Evolutionary conservation across 179 eudicot species (phyloP).

Genomic region (Kewa caespitosa): DNA sequence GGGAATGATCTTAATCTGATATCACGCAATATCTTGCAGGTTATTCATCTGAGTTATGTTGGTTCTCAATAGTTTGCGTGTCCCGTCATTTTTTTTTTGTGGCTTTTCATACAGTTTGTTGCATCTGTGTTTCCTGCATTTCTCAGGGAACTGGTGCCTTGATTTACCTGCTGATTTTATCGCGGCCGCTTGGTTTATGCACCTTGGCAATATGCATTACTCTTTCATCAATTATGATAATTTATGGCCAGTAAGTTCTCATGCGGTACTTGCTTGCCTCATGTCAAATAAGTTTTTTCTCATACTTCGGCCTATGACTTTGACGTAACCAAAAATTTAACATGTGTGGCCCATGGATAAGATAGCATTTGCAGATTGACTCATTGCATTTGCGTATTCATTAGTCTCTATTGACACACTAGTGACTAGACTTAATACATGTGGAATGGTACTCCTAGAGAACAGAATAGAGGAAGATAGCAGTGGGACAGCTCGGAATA

Average conservation of each 20-base stretch:
- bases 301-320: not conserved
- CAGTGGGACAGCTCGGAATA: not conserved
- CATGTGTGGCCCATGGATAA: not conserved
- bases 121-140: constrained; percentile 14
- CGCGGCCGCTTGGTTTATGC: constrained; percentile 89
- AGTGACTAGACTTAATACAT: not conserved
- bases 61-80: not conserved
- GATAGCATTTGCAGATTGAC: constrained; percentile 3
- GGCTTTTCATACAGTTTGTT: not conserved
- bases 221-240: constrained; percentile 65
- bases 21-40: constrained; percentile 90
- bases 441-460: not conserved
- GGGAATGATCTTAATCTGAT: constrained; percentile 95
- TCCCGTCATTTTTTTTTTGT: not conserved
- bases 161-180: constrained; percentile 82
- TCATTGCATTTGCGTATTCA: too few relatives aligned
- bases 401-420: not conserved
- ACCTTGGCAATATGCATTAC: constrained; percentile 75
- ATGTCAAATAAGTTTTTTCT: not conserved
- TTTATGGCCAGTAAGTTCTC: constrained; percentile 82
- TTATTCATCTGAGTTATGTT: constrained; percentile 15
- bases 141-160: constrained; percentile 83
- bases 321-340: not conserved
- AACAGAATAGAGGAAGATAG: not conserved
- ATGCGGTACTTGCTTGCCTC: not conserved